Conservation (phyloP, 352 stramenopile genomes). For the Pythium vanterpoolii region DNA sequence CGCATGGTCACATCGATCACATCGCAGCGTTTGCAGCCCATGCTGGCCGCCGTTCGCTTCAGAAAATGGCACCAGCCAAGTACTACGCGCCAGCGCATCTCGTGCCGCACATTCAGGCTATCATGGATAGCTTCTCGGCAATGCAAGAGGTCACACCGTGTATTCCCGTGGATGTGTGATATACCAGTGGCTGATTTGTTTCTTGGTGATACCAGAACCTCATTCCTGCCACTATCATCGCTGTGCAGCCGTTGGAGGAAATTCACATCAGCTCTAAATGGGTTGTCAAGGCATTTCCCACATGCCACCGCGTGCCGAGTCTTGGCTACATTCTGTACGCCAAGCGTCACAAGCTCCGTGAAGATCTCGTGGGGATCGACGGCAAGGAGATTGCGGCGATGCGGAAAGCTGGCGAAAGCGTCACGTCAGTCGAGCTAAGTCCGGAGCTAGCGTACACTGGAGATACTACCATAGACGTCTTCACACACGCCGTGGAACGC, state of each 20-base stretch:
- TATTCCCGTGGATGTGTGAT: neutral
- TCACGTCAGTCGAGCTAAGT: slow-evolving; percentile 31
- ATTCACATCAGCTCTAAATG: slow-evolving; percentile 59
- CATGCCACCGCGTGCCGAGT: slow-evolving; percentile 67
- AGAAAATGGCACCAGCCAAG: slow-evolving; percentile 46
- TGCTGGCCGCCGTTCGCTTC: slow-evolving; percentile 52
- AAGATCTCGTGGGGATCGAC: slow-evolving; percentile 39
- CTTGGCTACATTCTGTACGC: slow-evolving; percentile 76
- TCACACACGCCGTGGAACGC: slow-evolving; percentile 24
- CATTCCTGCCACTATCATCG: slow-evolving; percentile 50
- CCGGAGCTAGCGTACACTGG: slow-evolving; percentile 82
- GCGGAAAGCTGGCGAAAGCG: slow-evolving; percentile 36
- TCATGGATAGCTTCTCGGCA: slow-evolving; percentile 44
- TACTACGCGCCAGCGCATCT: slow-evolving; percentile 73
- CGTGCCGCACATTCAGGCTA: slow-evolving; percentile 38
- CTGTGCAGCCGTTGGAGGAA: slow-evolving; percentile 44
- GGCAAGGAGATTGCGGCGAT: slow-evolving; percentile 48
- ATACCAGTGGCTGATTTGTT: neutral
- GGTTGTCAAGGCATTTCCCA: slow-evolving; percentile 62
- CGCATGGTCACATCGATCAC: slow-evolving; percentile 85
- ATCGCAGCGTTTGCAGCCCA: slow-evolving; percentile 61
- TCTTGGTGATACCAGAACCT: slow-evolving; percentile 14
- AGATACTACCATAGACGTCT: slow-evolving; percentile 69
- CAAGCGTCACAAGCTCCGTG: slow-evolving; percentile 46
- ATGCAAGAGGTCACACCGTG: slow-evolving; percentile 49